Percentiles rank a stretch among this genome's conserved stretches.
These are phyloP conservation scores for Aureobasidium mangrovei DNA, from an alignment of 2,329 filamentous ascomycete species.

Conservation along the genomic window DNA sequence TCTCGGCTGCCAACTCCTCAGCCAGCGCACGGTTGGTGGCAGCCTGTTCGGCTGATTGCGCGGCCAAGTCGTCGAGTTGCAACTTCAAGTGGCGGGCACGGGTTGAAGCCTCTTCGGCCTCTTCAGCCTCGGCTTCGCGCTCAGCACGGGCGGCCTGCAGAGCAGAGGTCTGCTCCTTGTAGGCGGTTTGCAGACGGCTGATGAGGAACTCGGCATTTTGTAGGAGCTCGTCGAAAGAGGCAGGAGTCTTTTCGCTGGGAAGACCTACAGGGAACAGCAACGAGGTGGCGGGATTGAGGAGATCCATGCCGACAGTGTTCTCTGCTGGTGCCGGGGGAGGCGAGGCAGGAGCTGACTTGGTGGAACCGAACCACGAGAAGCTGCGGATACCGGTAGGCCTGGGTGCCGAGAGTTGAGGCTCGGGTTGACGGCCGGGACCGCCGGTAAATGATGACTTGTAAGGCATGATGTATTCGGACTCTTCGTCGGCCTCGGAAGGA, in stretches of 20 bases:
- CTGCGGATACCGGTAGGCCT: slow-evolving; percentile 8
- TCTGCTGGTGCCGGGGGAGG: slow-evolving; percentile 11
- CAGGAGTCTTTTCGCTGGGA: slow-evolving; percentile 40
- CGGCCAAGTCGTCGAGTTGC: slow-evolving; percentile 53
- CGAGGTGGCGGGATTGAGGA: slow-evolving; percentile 45
- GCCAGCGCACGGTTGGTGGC: slow-evolving; percentile 45
- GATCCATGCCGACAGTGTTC: slow-evolving; percentile 34
- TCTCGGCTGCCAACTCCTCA: slow-evolving; percentile 39
- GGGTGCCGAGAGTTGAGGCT: slow-evolving; percentile 6
- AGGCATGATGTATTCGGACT: slow-evolving; percentile 28
- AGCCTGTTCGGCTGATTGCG: slow-evolving; percentile 47
- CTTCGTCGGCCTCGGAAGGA: slow-evolving; percentile 21
- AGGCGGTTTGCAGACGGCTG: slow-evolving; percentile 46
- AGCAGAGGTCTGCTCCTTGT: slow-evolving; percentile 43
- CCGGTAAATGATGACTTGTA: slow-evolving; percentile 28
- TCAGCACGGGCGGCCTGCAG: slow-evolving; percentile 46
- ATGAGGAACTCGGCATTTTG: slow-evolving; percentile 48
- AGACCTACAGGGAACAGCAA: slow-evolving; percentile 46
- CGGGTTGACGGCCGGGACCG: slow-evolving; percentile 2
- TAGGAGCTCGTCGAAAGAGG: slow-evolving; percentile 49
- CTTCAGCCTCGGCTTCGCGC: slow-evolving; percentile 50
- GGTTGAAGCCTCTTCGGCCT: slow-evolving; percentile 52
- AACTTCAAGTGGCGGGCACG: slow-evolving; percentile 49
- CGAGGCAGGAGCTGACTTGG: slow-evolving; percentile 17
- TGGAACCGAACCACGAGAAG: slow-evolving; percentile 29